Base-by-base conservation (phyloP, 257 asterid genomes). In the Jacaranda mimosifolia region DNA sequence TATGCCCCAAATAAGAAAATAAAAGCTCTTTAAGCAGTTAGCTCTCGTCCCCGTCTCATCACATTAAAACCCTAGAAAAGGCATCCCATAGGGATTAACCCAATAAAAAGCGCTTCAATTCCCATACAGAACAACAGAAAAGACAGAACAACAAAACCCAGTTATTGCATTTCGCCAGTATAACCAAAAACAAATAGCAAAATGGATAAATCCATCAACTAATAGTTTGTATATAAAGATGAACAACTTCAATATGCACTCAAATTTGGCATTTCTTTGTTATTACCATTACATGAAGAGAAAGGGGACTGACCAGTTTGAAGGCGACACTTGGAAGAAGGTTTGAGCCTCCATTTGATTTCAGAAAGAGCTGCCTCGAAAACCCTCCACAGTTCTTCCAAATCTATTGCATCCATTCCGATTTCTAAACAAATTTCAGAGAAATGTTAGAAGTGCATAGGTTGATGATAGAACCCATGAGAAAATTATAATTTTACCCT, bases 311-410 rank as follows among this genome's bases (percentile, higher is more conserved):
- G 17, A 90, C 96, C 97, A 45, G 85, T 94, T 81, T 91, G 89
- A 39, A 94, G 96, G 77, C 98, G 97, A 78, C 78, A 86, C 81
- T 86, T 93, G 9, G 97, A 90, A 18, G 95, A 80, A 79, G 80
- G 68, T 81, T 82, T 90, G 72, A 93, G 92, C 80, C 90, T 87
- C 97, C 98, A 91, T 86, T 91, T 86, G 75, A 87, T 87, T 66
- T 70, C 87, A 77, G 89, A 87, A 75, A 93, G 87, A 53, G 92
- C 82, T 9, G 87, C 70, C 55, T 90, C 91, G 21, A 91, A 87
- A 46, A 82, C 88, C 72, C 69, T 82, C 81, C 89, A 40, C 63
- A 68, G 60, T 82, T 81, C 89, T 56, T 86, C 89, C 68, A 80
- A 32, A 45, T 74, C 80, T 6, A 74, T 69, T 3, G 84, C 79